Base-by-base conservation (phyloP, 139 green algal species). In the Chlamydomonas eustigma region DNA sequence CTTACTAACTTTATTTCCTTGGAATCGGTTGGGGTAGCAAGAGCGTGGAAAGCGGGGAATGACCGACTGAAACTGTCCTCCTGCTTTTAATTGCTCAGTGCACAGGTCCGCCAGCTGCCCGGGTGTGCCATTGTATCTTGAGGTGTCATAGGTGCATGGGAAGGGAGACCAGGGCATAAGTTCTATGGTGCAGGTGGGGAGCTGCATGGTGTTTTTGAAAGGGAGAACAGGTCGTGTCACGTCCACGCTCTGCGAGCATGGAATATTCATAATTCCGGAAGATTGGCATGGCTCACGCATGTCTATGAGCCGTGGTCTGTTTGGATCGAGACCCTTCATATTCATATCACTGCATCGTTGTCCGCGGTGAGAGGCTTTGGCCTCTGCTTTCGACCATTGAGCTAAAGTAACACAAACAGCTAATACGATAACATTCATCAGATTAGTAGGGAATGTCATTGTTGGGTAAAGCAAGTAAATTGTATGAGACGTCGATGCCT, bases 31-130 rank as follows among this genome's bases (percentile, higher is more conserved):
- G n/a, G n/a, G n/a, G n/a, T n/a, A n/a, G n/a, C n/a, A n/a, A n/a
- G n/a, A n/a, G n/a, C n/a, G n/a, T n/a, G n/a, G n/a, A n/a, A n/a
- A n/a, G n/a, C n/a, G n/a, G n/a, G n/a, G n/a, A n/a, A n/a, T 58
- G 44, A 12, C 44, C 44, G 44, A 12, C 18, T 58, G 44, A 58
- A 58, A 12, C 44, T 18, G 44, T 18, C 44, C 44, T 58, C 12
- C 44, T 58, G 44, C 18, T 12, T 28, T 58, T 18, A 58, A 18
- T 18, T 58, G 12, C 44, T 58, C 44, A 58, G 44, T 58, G 44
- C 44, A 80, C 8, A 75, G 33, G 35, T 75, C 73, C 44, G 12
- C 18, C 12, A 58, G 44, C 18, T 58, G 44, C 18, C 44, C 44
- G 12, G 44, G 44, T 12, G 44, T 58, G 12, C 44, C 44, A 18